Conservation (phyloP, 768 basidiomycete genomes). For the Thelephora ganbajun region DNA sequence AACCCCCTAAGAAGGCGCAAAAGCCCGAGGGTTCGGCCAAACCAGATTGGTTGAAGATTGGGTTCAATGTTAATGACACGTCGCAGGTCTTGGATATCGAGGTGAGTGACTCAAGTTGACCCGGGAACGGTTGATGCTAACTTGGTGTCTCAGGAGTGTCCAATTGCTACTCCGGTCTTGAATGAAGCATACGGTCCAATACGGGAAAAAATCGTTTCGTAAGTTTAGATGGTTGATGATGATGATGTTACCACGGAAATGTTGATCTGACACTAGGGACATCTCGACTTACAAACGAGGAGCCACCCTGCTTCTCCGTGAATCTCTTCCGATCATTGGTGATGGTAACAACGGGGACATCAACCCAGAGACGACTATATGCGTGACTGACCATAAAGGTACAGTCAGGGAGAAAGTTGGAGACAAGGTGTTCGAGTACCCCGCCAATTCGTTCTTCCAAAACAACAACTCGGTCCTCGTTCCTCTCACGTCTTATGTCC, state of each 20-base stretch:
- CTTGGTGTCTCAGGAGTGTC: conserved; percentile 55
- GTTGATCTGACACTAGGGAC: conserved; percentile 32
- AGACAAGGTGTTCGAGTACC: conserved; percentile 68
- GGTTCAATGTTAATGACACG: conserved; percentile 73
- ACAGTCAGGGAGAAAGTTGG: conserved; percentile 80
- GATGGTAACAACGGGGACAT: conserved; percentile 10
- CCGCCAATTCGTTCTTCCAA: conserved; percentile 89
- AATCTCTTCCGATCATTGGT: conserved; percentile 41
- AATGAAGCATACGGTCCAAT: conserved; percentile 52
- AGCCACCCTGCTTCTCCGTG: conserved; percentile 82
- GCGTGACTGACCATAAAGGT: conserved; percentile 71
- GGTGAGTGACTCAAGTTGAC: conserved; percentile 26
- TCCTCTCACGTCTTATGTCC: conserved; percentile 75
- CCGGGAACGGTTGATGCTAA: background rate
- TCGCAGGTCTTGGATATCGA: conserved; percentile 83
- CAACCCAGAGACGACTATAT: conserved; percentile 46
- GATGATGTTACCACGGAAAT: background rate
- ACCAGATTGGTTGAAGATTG: conserved; percentile 70
- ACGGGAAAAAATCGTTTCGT: conserved; percentile 59
- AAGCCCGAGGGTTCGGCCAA: conserved; percentile 12
- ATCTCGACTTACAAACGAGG: conserved; percentile 74
- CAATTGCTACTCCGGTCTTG: conserved; percentile 74
- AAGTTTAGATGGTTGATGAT: conserved; percentile 9
- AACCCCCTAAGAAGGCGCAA: conserved; percentile 35
- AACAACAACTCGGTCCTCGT: conserved; percentile 92